Base-by-base conservation (phyloP, 176 grass and related monocot species). In the Rhynchospora tenuis region DNA sequence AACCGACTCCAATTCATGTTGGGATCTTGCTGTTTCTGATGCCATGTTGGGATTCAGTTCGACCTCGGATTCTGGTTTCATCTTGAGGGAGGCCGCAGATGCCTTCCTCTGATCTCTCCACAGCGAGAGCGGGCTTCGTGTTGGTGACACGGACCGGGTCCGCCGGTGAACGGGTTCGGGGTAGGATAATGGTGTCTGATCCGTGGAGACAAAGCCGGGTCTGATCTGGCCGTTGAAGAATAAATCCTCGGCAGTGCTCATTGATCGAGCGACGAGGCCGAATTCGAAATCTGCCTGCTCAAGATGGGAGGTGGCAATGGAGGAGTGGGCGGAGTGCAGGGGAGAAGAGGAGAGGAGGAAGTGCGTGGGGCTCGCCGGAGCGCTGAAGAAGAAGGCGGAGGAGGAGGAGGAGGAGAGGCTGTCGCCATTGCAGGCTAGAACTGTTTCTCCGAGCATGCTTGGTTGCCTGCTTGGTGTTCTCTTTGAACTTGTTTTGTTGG, bases 171-270 rank as follows among this genome's bases (percentile, higher is more conserved):
- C 8, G 0, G 60, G 70, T 85, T 54, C 58, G 10, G 65, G 46
- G 65, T 46, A 4, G 2, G 15, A n/a, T 6, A 57, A 58, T 4
- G 62, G 26, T 15, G 56, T 78, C 0, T 28, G 70, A 24, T 71
- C 67, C 11, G 79, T 61, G 2, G 70, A 63, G 9, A 70, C 27
- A 42, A 70, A 86, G 19, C 73, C 55, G 0, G 84, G 60, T 33
- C 88, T 65, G 19, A 85, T 89, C 62, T 86, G 60, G 16, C 88
- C 84, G 8, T 89, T 80, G 59, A 72, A 54, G 26, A 89, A 89
- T 52, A 89, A 45, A 62, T 89, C 88, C 27, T 89, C 83, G 31
- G 80, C 76, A 64, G 84, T 86, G 70, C 59, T 79, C 84, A 89
- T 89, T 33, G 72, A 65, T 58, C 52, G 64, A 15, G 83, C n/a